Evolutionary conservation across 805 yeast species (phyloP), one percentile per base, ranked within the genome.

Genomic region (Komagataella pastoris): DNA sequence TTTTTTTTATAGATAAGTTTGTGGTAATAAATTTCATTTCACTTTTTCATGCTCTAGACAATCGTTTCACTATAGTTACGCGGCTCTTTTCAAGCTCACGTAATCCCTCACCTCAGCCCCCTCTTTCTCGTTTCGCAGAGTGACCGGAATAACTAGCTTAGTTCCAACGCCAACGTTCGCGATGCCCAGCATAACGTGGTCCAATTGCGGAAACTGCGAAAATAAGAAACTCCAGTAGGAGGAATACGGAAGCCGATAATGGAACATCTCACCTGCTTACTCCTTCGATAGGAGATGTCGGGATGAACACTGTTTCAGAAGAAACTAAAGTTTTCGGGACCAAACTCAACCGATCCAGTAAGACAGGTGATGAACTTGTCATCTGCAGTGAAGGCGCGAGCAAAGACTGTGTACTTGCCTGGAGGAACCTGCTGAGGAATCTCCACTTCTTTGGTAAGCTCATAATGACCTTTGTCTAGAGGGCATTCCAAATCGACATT

Each of bases 361-460:
- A 93, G 71, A 66, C 99, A 93, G 21, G 96, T 80, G 56, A 93
- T 80, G 56, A 85, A 76, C 44, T 77, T 83, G 61, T 88, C 97
- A 51, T 85, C 88, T 46, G 72, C 80, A 46, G 95, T 88, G 71
- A 79, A 93, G 2, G 98, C 99, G 61, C 91, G 80, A 17, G 97
- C 98, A 50, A 75, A 71, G 24, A 91, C 95, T 30, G 79, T 71
- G 70, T 93, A 93, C 63, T 78, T 84, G 46, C 99, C 99, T 19
- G 98, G 97, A 54, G 99, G 99, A 36, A 91, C 95, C 65, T 88
- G 93, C 14, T 75, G 72, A 17, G 99, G 99, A 52, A 93, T 79
- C 60, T 83, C 90, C 23, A 93, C 95, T 47, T 71, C 68, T 65
- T 89, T 89, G 23, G 75, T 65, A 51, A 93, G 69, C 51, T 71